Evolutionary conservation across 2,329 filamentous ascomycete species (phyloP), one percentile per base, ranked within the genome.

Genomic region (Diaporthe australafricana): DNA sequence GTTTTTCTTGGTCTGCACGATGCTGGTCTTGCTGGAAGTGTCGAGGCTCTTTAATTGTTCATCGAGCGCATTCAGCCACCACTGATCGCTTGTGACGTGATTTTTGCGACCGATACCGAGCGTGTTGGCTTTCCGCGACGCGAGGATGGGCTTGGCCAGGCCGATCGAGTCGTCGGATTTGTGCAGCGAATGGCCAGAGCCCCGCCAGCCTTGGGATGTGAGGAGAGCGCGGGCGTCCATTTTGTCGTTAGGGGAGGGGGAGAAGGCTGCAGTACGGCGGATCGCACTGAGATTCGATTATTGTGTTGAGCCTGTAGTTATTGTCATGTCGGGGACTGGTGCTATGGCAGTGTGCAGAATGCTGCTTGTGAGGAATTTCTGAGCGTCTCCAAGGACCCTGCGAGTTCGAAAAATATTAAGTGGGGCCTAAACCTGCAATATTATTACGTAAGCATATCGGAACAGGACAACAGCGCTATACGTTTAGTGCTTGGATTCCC

Each of bases 21-120:
- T 84, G 76, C 85, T 83, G 68, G 90, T 87, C 75, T 88, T 82
- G 75, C 86, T 86, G 30, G 87, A 86, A 1, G 88, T 90, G 79
- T 93, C 92, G 68, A 98, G 87, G 5, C 92, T 93, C 81, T 96
- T 93, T 75, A 98, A 85, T 70, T 95, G 95, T 80, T 95, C 92
- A 82, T 98, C 96, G 76, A 98, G 98, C 14, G 96, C 96, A 72
- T 94, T 92, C 82, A 98, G 87, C 96, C 96, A 99, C 96, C 96
- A 99, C 81, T 98, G 95, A 79, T 98, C 96, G 76, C 87, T 89
- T 27, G 88, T 89, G 74, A 87, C 87, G 74, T 90, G 88, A 71
- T 87, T 86, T 81, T 94, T 94, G 79, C 93, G 91, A 69, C 96
- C 96, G 6, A 98, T 86, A 30, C 96, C 96, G 68, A 93, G 87